phyloP scores from a whole-genome alignment of 2,329 filamentous ascomycete genomes.

The Lachnum nothofagi region DNA sequence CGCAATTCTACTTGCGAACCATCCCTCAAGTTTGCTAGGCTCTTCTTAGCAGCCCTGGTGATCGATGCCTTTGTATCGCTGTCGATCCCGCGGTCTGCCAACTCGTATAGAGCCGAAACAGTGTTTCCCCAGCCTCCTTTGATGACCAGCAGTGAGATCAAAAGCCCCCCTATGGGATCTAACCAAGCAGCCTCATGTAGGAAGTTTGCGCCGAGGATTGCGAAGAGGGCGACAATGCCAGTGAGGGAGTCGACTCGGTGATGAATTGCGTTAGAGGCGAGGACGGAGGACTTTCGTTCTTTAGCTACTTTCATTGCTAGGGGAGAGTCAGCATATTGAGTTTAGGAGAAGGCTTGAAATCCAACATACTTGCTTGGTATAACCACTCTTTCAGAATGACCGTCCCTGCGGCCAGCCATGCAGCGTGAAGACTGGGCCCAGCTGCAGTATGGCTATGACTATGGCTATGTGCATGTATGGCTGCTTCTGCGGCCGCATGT shows the following conservation, averaged over 20 bases:
- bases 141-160: slow-evolving; percentile 91
- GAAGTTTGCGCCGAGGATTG: slow-evolving; percentile 84
- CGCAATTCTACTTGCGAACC: slow-evolving; percentile 63
- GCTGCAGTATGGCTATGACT: slow-evolving; percentile 57
- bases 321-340: slow-evolving; percentile 20
- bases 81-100: slow-evolving; percentile 87
- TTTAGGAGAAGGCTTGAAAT: background rate
- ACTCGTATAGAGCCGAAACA: slow-evolving; percentile 71
- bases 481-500: slow-evolving; percentile 46
- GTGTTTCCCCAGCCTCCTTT: slow-evolving; percentile 87
- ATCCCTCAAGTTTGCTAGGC: slow-evolving; percentile 49
- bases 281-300: slow-evolving; percentile 89
- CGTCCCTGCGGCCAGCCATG: slow-evolving; percentile 86
- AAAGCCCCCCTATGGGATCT: slow-evolving; percentile 84
- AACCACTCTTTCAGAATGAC: slow-evolving; percentile 95
- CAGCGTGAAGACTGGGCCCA: slow-evolving; percentile 84
- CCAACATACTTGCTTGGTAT: slow-evolving; percentile 83
- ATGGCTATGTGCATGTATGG: slow-evolving; percentile 56
- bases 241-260: slow-evolving; percentile 95
- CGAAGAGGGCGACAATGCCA: slow-evolving; percentile 83
- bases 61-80: slow-evolving; percentile 73
- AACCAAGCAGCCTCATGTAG: slow-evolving; percentile 83
- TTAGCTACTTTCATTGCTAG: slow-evolving; percentile 90
- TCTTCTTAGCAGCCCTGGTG: slow-evolving; percentile 57
- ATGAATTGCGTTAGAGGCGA: slow-evolving; percentile 93